Percentiles rank a stretch among this genome's conserved stretches.
Conservation (phyloP, 2,329 filamentous ascomycete species). For the Venturia pyrina region DNA sequence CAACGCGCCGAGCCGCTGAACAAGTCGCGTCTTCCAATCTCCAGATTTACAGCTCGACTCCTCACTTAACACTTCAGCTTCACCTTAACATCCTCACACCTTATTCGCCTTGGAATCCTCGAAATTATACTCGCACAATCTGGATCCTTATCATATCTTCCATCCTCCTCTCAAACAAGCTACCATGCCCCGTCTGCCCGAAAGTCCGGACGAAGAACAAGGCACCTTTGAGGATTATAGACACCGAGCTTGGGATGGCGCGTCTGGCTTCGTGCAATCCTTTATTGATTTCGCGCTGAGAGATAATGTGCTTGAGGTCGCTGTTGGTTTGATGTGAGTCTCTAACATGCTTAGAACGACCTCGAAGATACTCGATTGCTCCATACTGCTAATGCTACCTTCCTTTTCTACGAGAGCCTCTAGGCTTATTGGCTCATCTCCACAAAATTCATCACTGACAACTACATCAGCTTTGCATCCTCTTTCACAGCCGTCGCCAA, state of each 20-base stretch:
- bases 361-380: neutral
- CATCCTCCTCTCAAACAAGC: neutral
- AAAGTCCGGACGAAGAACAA: neutral
- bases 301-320: constrained; percentile 67
- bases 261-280: constrained; percentile 38
- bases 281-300: constrained; percentile 65
- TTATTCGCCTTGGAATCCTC: neutral
- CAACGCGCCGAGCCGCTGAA: neutral
- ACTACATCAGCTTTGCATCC: constrained; percentile 47
- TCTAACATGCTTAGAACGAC: neutral
- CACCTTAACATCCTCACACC: neutral
- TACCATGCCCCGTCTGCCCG: neutral
- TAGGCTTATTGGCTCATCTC: too few species aligned
- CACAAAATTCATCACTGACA: neutral
- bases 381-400: neutral
- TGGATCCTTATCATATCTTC: neutral
- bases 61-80: neutral
- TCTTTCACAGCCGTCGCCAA: constrained; percentile 64
- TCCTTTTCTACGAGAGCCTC: neutral
- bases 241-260: constrained; percentile 1
- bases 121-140: neutral
- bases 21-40: neutral
- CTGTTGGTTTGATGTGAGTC: constrained; percentile 60
- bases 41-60: too few species aligned
- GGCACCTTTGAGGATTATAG: constrained; percentile 1